A percentile compares a stretch with the other conserved stretches of the same genome.
Conservation (phyloP, 2,329 filamentous ascomycete genomes). For the Aspergillus glaucus region DNA sequence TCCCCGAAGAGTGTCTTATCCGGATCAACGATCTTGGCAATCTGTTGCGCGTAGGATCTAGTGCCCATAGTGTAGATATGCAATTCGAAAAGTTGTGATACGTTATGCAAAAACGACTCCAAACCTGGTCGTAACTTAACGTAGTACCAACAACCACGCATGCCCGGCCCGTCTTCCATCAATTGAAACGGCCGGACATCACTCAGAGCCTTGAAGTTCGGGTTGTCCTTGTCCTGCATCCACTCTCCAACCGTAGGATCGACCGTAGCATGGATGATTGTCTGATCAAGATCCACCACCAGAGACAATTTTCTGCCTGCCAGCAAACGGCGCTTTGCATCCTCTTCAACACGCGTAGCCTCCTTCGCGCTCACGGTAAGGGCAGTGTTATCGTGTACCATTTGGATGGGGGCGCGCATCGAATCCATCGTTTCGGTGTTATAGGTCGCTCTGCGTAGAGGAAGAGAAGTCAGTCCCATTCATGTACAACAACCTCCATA, state of each 20-base stretch:
- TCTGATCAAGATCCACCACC: conserved; percentile 96
- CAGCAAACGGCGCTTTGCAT: conserved; percentile 76
- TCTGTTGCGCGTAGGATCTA: conserved; percentile 85
- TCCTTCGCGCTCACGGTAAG: conserved; percentile 79
- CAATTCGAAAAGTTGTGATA: conserved; percentile 80
- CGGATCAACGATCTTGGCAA: conserved; percentile 88
- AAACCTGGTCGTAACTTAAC: conserved; percentile 93
- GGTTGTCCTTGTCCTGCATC: conserved; percentile 80
- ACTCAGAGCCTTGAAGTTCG: conserved; percentile 85
- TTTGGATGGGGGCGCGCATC: conserved; percentile 84
- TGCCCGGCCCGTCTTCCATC: conserved; percentile 71
- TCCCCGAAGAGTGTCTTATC: conserved; percentile 85
- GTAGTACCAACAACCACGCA: conserved; percentile 85
- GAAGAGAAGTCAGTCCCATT: background rate
- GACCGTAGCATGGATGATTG: conserved; percentile 95
- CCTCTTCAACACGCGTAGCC: conserved; percentile 74
- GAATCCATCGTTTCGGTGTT: conserved; percentile 73
- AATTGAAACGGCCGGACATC: conserved; percentile 86
- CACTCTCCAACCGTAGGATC: conserved; percentile 95
- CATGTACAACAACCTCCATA: too few species aligned
- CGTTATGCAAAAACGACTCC: conserved; percentile 67
- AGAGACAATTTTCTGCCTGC: conserved; percentile 78
- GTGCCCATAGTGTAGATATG: conserved; percentile 99
- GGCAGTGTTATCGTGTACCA: conserved; percentile 84
- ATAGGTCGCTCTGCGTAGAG: conserved; percentile 56